Evolutionary conservation across 805 yeast genomes (phyloP).

Genomic region (Kuraishia piskuri): DNA sequence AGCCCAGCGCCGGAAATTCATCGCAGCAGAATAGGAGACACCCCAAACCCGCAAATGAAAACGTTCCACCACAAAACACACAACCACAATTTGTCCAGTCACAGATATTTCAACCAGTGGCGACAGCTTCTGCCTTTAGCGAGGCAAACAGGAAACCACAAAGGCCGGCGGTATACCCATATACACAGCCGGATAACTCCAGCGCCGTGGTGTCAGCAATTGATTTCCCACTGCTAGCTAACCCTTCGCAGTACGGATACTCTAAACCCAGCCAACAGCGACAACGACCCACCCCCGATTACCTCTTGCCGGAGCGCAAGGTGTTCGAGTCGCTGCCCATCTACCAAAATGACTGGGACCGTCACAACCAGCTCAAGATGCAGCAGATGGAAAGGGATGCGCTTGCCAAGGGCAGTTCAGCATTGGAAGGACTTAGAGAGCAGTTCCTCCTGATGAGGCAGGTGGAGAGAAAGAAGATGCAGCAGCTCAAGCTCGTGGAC

Average conservation of each 20-base stretch:
- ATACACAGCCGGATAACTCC: neutral
- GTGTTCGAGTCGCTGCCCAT: slow-evolving; percentile 25
- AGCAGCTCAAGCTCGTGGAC: slow-evolving; percentile 73
- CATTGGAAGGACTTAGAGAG: slow-evolving; percentile 50
- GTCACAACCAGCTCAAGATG: slow-evolving; percentile 60
- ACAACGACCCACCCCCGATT: slow-evolving; percentile 18
- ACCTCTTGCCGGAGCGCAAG: slow-evolving; percentile 21
- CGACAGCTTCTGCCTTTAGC: neutral
- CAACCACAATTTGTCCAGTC: neutral
- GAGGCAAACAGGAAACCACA: neutral
- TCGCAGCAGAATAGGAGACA: neutral
- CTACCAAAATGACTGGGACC: slow-evolving; percentile 56
- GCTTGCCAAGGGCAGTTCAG: slow-evolving; percentile 12
- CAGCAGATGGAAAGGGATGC: slow-evolving; percentile 33
- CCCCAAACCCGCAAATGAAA: neutral
- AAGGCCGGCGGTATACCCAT: neutral
- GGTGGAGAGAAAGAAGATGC: slow-evolving; percentile 71
- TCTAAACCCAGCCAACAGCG: slow-evolving; percentile 12
- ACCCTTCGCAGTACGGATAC: slow-evolving; percentile 22
- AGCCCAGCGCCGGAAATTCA: no score
- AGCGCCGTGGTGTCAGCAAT: neutral
- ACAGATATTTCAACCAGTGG: neutral
- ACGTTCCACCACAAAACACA: neutral
- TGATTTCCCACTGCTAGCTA: slow-evolving; percentile 11
- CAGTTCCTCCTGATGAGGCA: slow-evolving; percentile 68